These are phyloP conservation scores for Sugiyamaella pinicola DNA, from an alignment of 1,139 yeast genomes.

Conservation along the genomic window DNA sequence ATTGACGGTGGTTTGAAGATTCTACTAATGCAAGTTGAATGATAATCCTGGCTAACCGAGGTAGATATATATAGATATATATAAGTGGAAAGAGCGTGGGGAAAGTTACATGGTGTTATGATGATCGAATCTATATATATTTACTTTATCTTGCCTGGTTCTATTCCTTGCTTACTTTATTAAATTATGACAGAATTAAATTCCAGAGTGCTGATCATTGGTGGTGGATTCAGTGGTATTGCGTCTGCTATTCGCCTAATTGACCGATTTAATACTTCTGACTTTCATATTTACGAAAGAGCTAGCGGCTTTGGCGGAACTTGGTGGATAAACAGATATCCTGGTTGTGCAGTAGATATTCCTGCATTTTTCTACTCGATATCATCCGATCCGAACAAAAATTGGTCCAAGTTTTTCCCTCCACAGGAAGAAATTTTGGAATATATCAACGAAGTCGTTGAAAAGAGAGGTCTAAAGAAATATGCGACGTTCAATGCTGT, in stretches of 20 bases:
- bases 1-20: no score
- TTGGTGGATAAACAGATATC: conserved; percentile 56
- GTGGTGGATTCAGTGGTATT: conserved; percentile 30
- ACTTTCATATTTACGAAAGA: conserved; percentile 27
- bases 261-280: conserved; percentile 23
- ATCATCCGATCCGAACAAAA: conserved; percentile 35
- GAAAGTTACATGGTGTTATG: no score
- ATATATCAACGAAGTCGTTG: conserved; percentile 33
- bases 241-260: conserved; percentile 25
- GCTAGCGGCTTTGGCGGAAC: conserved; percentile 49
- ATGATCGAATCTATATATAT: no score
- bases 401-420: conserved; percentile 36
- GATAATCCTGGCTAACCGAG: no score
- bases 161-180: background rate
- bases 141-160: background rate
- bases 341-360: conserved; percentile 43
- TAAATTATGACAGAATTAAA: conserved; percentile 1
- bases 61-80: no score
- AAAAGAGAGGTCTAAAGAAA: conserved; percentile 20
- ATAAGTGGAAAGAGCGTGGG: no score
- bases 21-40: no score
- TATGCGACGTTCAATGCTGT: conserved; percentile 26
- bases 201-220: conserved; percentile 23
- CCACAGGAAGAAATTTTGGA: conserved; percentile 33
- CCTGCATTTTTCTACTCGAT: conserved; percentile 36